Base-by-base conservation (phyloP, 1,284 basidiomycete genomes). In the Macrocystidia cucumis region DNA sequence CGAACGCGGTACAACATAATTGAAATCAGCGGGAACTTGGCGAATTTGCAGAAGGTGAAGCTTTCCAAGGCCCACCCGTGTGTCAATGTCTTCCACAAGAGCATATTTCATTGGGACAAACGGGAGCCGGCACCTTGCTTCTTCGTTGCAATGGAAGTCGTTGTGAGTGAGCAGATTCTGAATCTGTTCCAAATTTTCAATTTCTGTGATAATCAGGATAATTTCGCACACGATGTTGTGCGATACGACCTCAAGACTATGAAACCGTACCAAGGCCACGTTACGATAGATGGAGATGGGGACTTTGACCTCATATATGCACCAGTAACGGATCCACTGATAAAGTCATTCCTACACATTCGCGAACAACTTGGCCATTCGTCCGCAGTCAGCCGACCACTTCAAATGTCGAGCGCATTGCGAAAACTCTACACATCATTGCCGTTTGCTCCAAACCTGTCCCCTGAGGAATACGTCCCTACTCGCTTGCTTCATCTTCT, bases 151-250 rank as follows among this genome's bases (percentile, higher is more conserved):
- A 75, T 97, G 67, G 95, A 98, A 63, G 96, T 98, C 34, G 75
- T 98, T 40, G 89, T 91, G 55, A 66, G 87, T 65, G 14, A 25
- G 29, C 23, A 20, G 24, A 22, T 4, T 29, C 11, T 9, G 35
- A 50, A 44, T n/a, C 23, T 7, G 17, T n/a, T 5, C 12, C 14
- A 11, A n/a, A n/a, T n/a, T n/a, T n/a, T n/a, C n/a, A n/a, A n/a
- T n/a, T n/a, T n/a, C n/a, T n/a, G n/a, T n/a, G n/a, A n/a, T n/a
- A n/a, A n/a, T n/a, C n/a, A n/a, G 86, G 96, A 99, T 60, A 99
- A 99, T 57, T 91, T 99, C 44, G 81, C 93, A 2, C 96, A 98
- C 56, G 96, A 99, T 54, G 75, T 97, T 48, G 73, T 99, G 29
- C 83, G 95, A 20, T 98, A 96, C 52, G 82, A 91, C 48, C 64